A percentile compares a stretch with the other conserved stretches of the same genome.
Evolutionary conservation across 192 early-diverging fungal genomes (phyloP).

Genomic region (Phycomyces blakesleeanus): DNA sequence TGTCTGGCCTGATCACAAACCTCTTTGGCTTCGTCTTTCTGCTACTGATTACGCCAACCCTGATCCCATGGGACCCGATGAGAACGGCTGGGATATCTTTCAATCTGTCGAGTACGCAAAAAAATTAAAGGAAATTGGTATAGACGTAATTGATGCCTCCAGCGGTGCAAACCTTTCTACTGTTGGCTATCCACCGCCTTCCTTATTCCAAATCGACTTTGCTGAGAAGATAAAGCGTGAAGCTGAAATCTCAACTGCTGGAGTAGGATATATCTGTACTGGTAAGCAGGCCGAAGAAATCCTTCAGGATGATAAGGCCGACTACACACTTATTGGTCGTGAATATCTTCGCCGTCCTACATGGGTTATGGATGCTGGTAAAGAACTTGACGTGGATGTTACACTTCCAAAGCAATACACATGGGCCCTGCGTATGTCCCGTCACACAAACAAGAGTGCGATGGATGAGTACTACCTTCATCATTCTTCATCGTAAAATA

Average conservation of each 20-base stretch:
- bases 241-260: conserved; percentile 51
- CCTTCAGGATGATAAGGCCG: conserved; percentile 57
- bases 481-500: too few species aligned
- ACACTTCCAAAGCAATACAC: conserved; percentile 64
- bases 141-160: conserved; percentile 84
- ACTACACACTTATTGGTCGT: conserved; percentile 68
- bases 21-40: conserved; percentile 82
- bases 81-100: conserved; percentile 65
- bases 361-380: conserved; percentile 62
- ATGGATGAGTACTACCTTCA: too few species aligned
- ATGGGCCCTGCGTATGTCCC: conserved; percentile 20
- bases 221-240: conserved; percentile 57
- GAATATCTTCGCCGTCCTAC: conserved; percentile 63
- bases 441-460: background rate
- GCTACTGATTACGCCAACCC: conserved; percentile 65
- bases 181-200: conserved; percentile 10
- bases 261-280: conserved; percentile 72
- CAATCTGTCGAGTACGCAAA: conserved; percentile 65
- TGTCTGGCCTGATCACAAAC: conserved; percentile 75
- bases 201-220: conserved; percentile 73
- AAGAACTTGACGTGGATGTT: conserved; percentile 60
- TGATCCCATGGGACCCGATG: conserved; percentile 32
- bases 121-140: conserved; percentile 57
- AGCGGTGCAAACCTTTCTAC: conserved; percentile 58
- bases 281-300: conserved; percentile 66